These are phyloP conservation scores for Paecilomyces variotii DNA, from an alignment of 2,329 filamentous ascomycete genomes.

Conservation along the genomic window DNA sequence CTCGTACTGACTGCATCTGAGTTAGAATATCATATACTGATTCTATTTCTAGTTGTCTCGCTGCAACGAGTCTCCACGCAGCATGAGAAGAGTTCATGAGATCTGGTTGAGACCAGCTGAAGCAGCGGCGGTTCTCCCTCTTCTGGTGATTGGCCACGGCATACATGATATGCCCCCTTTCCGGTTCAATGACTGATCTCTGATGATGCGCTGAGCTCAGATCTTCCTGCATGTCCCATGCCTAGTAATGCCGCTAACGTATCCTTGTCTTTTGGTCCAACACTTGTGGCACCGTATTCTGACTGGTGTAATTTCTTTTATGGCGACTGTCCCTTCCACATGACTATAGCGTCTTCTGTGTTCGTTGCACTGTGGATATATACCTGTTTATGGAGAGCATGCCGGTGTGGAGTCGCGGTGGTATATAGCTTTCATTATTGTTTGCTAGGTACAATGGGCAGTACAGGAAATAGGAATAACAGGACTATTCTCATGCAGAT, in stretches of 20 bases:
- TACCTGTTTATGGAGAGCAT: background rate
- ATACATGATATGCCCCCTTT: background rate
- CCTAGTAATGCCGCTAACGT: background rate
- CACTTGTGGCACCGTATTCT: background rate
- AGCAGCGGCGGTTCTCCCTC: background rate
- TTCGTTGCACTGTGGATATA: background rate
- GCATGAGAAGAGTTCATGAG: constrained; percentile 78
- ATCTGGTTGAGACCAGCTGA: background rate
- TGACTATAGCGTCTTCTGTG: background rate
- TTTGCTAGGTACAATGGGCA: background rate
- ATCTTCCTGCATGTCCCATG: background rate
- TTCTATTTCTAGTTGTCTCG: constrained; percentile 62
- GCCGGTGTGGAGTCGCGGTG: background rate
- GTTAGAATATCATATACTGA: constrained; percentile 1
- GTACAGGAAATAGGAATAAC: background rate
- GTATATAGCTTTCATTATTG: background rate
- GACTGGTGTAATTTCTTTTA: background rate
- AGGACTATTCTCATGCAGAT: too few relatives aligned
- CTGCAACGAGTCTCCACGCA: constrained; percentile 85
- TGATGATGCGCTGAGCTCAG: background rate
- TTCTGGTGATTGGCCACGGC: background rate
- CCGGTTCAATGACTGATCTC: background rate
- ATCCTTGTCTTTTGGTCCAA: background rate
- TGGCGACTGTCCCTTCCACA: background rate
- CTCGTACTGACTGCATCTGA: background rate